Conservation (phyloP, 805 yeast genomes). For the Kodamaea nitidulidarum region DNA sequence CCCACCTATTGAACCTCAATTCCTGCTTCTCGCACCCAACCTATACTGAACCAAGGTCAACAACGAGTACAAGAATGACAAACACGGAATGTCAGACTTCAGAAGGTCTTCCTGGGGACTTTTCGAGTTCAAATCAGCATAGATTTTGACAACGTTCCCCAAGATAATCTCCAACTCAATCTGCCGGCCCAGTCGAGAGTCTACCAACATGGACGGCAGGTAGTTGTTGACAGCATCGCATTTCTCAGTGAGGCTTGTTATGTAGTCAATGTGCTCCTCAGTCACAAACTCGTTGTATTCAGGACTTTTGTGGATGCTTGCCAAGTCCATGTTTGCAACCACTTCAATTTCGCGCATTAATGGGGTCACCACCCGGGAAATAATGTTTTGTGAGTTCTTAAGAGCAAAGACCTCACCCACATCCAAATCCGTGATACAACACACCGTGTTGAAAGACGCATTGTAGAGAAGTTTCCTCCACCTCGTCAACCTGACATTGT, state of each 20-base stretch:
- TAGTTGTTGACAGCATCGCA: constrained; percentile 51
- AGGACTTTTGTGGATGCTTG: constrained; percentile 30
- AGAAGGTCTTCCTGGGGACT: constrained; percentile 4
- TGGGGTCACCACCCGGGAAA: constrained; percentile 37
- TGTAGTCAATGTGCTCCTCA: constrained; percentile 47
- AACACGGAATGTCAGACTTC: constrained; percentile 11
- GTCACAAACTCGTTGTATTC: constrained; percentile 36
- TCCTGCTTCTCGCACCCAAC: not conserved
- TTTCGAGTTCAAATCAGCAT: constrained; percentile 2
- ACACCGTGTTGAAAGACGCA: constrained; percentile 31
- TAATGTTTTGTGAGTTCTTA: constrained; percentile 16
- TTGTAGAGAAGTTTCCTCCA: constrained; percentile 41
- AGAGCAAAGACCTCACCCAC: constrained; percentile 37
- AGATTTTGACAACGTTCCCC: constrained; percentile 35
- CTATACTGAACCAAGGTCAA: constrained; percentile 12
- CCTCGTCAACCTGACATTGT: constrained; percentile 28
- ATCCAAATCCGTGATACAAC: constrained; percentile 33
- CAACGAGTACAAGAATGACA: constrained; percentile 11
- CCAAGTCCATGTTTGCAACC: constrained; percentile 68
- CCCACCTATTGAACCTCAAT: too few relatives aligned
- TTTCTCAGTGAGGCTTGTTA: constrained; percentile 34
- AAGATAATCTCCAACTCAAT: constrained; percentile 38
- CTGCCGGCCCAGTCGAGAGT: constrained; percentile 32
- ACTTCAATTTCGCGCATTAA: constrained; percentile 65
- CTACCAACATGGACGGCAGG: constrained; percentile 41